A percentile compares a stretch with the other conserved stretches of the same genome.
Evolutionary conservation across 331 rosid species (phyloP).

Genomic region (Quercus lobata): DNA sequence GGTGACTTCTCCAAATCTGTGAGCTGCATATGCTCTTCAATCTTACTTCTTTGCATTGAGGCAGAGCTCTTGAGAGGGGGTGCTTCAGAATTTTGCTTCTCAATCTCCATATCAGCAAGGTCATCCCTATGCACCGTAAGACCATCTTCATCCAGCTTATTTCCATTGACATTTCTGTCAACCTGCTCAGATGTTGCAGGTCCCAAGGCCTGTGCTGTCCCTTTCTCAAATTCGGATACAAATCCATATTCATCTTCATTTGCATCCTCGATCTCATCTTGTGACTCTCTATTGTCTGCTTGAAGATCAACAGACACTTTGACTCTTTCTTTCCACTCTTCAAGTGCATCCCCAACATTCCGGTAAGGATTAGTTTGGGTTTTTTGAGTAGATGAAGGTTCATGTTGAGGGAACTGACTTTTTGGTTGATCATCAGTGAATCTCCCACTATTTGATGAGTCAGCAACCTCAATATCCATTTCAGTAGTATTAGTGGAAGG

Average conservation of each 20-base stretch:
- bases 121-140: constrained; percentile 33
- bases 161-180: constrained; percentile 41
- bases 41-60: constrained; percentile 30
- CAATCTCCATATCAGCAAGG: constrained; percentile 36
- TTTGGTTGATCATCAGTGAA: constrained; percentile 38
- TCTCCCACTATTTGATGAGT: constrained; percentile 54
- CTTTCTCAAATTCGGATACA: constrained; percentile 70
- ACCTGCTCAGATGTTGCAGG: constrained; percentile 84
- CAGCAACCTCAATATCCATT: constrained; percentile 48
- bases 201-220: constrained; percentile 87
- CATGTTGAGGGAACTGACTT: constrained; percentile 31
- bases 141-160: constrained; percentile 38
- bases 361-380: constrained; percentile 71
- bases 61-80: constrained; percentile 31
- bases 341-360: constrained; percentile 65
- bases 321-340: constrained; percentile 70
- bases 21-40: constrained; percentile 35
- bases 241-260: constrained; percentile 80
- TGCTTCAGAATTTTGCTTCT: constrained; percentile 44
- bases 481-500: constrained; percentile 53
- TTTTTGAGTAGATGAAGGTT: constrained; percentile 42
- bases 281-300: constrained; percentile 34
- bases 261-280: constrained; percentile 54
- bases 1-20: constrained; percentile 35
- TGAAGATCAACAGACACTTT: constrained; percentile 58